Base-by-base conservation (phyloP, 2,329 filamentous ascomycete species). In the Bipolaris sorokiniana region DNA sequence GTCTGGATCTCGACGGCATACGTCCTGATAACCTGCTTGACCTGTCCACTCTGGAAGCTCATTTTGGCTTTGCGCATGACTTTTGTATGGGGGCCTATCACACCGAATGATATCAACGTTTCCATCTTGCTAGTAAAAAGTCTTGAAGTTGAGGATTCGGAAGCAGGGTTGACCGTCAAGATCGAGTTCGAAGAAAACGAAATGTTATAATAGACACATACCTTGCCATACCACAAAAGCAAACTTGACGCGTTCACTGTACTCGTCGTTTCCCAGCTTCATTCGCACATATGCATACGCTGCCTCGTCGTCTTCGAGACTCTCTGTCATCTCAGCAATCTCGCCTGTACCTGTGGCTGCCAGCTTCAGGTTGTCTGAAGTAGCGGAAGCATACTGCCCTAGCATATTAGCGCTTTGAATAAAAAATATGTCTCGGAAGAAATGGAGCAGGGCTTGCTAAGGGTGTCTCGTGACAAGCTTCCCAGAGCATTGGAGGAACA, bases 31-130 rank as follows among this genome's bases (percentile, higher is more conserved):
- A 84, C 83, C 66, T 79, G 79, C 81, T 88, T 89, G 61, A 90
- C 87, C 59, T 83, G 83, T 51, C 85, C 86, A 71, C 83, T 84
- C 81, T 90, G 87, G 72, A 89, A 86, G 70, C 83, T 86, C 62
- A 89, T 87, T 64, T 87, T 82, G 9, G 87, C 88, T 75, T 88
- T 89, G 65, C 87, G 83, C 88, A 90, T 90, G 56, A 89, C 83
- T 76, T 85, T 86, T 1, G 86, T 87, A 58, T 77, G 73, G 10
- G 71, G 70, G 1, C 73, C 73, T 76, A 16, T 23, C 5, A 22
- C 22, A 36, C 36, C 38, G 26, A 50, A 44, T 49, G 42, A 41
- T 20, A 2, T 48, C 3, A 28, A 52, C 3, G 36, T 45, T 13
- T 22, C 20, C 22, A 34, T 38, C 28, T 10, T 7, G 1, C 26